These are phyloP conservation scores for Pulveroboletus sp. DNA, from an alignment of 768 basidiomycete species.

Conservation along the genomic window DNA sequence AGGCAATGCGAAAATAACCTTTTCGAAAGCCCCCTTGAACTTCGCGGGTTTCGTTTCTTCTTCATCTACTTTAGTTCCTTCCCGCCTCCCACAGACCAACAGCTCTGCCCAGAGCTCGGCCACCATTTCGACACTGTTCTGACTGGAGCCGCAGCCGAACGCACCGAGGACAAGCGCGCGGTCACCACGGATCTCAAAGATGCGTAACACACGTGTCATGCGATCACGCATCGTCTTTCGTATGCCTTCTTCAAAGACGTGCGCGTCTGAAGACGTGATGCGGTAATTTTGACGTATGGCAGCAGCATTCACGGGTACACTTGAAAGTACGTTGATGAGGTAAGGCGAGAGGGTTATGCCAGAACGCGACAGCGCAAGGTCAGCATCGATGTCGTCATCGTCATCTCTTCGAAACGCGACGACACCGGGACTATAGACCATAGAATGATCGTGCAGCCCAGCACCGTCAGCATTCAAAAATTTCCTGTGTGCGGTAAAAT, in stretches of 20 bases:
- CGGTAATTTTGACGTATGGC: constrained; percentile 37
- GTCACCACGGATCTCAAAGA: constrained; percentile 41
- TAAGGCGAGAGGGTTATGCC: constrained; percentile 37
- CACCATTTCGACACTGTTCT: constrained; percentile 40
- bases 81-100: constrained; percentile 33
- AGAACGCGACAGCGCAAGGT: constrained; percentile 6
- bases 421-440: constrained; percentile 45
- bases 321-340: constrained; percentile 37
- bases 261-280: constrained; percentile 31
- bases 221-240: constrained; percentile 43
- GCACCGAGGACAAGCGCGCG: constrained; percentile 40
- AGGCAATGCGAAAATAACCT: constrained; percentile 41
- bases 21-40: constrained; percentile 41
- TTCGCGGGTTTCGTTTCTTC: constrained; percentile 24
- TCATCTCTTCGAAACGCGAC: constrained; percentile 41
- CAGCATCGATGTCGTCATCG: constrained; percentile 19
- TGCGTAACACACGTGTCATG: constrained; percentile 43
- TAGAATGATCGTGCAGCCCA: constrained; percentile 44
- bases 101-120: constrained; percentile 46
- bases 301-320: constrained; percentile 42
- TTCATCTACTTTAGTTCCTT: constrained; percentile 18
- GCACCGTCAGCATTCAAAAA: constrained; percentile 35
- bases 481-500: constrained; percentile 40
- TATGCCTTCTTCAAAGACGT: constrained; percentile 38
- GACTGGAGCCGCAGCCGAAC: constrained; percentile 42